Base-by-base conservation (phyloP, 1,139 yeast genomes). In the Blastobotrys persicus region DNA sequence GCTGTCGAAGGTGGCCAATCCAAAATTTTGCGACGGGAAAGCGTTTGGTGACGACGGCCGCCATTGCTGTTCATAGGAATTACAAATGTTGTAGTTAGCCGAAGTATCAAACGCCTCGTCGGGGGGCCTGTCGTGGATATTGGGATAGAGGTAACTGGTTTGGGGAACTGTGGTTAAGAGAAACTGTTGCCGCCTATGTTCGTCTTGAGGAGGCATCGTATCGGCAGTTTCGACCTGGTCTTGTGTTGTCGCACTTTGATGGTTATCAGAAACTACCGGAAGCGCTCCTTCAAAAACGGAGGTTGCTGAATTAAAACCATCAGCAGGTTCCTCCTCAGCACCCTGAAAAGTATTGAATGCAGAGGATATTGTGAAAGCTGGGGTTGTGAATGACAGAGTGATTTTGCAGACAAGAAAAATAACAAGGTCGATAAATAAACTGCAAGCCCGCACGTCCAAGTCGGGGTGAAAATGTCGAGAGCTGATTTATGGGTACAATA, bases 261-360 rank as follows among this genome's bases (percentile, higher is more conserved):
- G n/a, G n/a, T n/a, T n/a, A n/a, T n/a, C n/a, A n/a, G n/a, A n/a
- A n/a, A n/a, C n/a, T n/a, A n/a, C n/a, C n/a, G n/a, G n/a, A n/a
- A n/a, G n/a, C n/a, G n/a, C n/a, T n/a, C n/a, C n/a, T 23, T 23
- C 28, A 23, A 23, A 23, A 23, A 23, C 9, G 28, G 28, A 23
- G 9, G 9, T 23, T 9, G 9, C 28, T 23, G 28, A 23, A 23
- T 23, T 23, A 23, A 23, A 23, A 18, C 13, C 41, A 9, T 37
- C 41, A n/a, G n/a, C n/a, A 14, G 41, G 41, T 17, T 37, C 41
- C 12, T 37, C 41, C 3, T 37, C 41, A 37, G 41, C 18, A 7
- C 41, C 41, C 41, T 37, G 41, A 12, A 28, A 37, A 17, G 41
- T 18, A n/a, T 37, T 37, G 28, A 18, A 37, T 37, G 19, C 41